Evolutionary conservation across 139 green algal genomes (phyloP), one percentile per base, ranked within the genome.

Genomic region (Parachlorella kessleri): DNA sequence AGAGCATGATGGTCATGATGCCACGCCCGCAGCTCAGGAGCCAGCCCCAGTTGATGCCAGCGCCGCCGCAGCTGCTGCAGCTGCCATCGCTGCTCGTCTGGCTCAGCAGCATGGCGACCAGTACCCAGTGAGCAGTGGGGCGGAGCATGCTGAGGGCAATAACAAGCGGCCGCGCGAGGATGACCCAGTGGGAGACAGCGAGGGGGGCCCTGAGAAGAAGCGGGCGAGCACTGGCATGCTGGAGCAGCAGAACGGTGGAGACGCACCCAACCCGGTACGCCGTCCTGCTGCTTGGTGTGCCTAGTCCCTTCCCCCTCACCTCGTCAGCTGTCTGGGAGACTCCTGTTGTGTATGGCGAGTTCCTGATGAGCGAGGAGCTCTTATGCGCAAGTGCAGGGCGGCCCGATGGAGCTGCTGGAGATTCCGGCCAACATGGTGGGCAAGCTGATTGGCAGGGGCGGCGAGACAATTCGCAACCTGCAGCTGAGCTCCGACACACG

Each of bases 391-490:
- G 9, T 77, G 37, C 59, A 30, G 28, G 59, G 64, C 73, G 73
- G 63, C 33, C 77, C 71, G 36, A 78, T 83, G 77, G 77, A 79
- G 77, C 8, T 74, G 23, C 66, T 83, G 55, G 73, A 84, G 38
- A 76, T 84, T 40, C 88, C 89, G 5, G 66, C 73, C 36, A 55
- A 23, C 26, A 70, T 93, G 68, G 92, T 98, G 24, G 94, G 93
- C 38, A 92, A 93, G 73, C 78, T 98, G 33, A 98, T 98, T 67
- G 94, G 94, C 55, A 92, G 91, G 53, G 85, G 83, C 2, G 94
- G 94, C 8, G 92, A 93, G 36, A 98, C 94, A 3, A 98, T 98
- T 66, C 92, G 93, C 68, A 83, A 92, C 21, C 81, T 98, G 68
- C 90, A 98, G 80, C 63, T 80, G 10, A 73, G 78, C 63, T 95